Evolutionary conservation across 78 protist genomes (phyloP).

Genomic region (Anaeramoeba flamelloides): DNA sequence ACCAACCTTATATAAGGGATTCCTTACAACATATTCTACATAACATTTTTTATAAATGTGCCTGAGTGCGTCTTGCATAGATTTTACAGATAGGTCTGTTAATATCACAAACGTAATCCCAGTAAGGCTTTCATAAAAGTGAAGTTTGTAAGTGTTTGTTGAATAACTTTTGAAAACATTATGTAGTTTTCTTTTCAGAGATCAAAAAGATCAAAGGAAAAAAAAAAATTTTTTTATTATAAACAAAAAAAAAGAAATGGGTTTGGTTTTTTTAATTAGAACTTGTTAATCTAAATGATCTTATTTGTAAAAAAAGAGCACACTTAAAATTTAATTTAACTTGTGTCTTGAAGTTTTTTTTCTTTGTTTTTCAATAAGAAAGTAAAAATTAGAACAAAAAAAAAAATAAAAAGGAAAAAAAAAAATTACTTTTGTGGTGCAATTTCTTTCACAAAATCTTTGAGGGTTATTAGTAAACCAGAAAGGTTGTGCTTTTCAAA

Average conservation of each 20-base stretch:
- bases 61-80: neutral
- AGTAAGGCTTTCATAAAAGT: neutral
- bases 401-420: too few species aligned
- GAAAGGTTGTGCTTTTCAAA: neutral
- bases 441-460: neutral
- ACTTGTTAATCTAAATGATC: too few species aligned
- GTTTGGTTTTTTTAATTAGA: too few species aligned
- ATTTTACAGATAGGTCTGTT: neutral
- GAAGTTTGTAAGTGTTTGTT: neutral
- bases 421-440: neutral
- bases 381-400: too few species aligned
- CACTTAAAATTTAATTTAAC: too few species aligned
- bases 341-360: too few species aligned
- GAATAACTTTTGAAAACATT: neutral
- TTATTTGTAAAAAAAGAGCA: too few species aligned
- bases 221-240: too few species aligned
- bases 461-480: neutral
- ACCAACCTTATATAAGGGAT: neutral
- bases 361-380: too few species aligned
- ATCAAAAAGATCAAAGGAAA: too few species aligned
- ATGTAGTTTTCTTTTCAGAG: neutral
- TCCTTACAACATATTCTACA: neutral
- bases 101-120: neutral
- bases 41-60: neutral
- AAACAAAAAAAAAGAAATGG: too few species aligned